A percentile compares a stretch with the other conserved stretches of the same genome.
phyloP scores from a whole-genome alignment of 139 green algal species.

The Chlorella vulgaris region DNA sequence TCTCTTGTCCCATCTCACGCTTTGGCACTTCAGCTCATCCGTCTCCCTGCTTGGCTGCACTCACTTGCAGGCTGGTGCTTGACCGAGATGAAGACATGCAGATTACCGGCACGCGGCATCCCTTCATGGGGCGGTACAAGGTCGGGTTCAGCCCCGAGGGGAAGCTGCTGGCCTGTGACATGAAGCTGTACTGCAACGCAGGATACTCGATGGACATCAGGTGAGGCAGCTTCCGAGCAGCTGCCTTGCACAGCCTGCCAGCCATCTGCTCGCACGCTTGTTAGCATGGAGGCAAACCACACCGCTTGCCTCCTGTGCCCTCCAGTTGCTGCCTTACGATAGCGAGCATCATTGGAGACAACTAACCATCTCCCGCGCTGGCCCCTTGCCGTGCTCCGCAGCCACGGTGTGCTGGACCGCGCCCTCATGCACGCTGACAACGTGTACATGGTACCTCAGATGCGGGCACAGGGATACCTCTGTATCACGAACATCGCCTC shows the following conservation, averaged over 20 bases:
- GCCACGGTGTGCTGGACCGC: slow-evolving; percentile 84
- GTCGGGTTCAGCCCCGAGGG: slow-evolving; percentile 76
- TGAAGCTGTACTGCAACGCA: slow-evolving; percentile 91
- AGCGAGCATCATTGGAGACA: no score
- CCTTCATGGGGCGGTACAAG: slow-evolving; percentile 87
- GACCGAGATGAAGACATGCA: slow-evolving; percentile 96
- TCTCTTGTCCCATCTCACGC: no score
- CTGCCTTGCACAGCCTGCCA: background rate
- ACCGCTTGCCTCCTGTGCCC: no score
- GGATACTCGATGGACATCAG: slow-evolving; percentile 87
- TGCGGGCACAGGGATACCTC: slow-evolving; percentile 73
- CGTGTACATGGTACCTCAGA: slow-evolving; percentile 72
- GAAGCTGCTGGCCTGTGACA: slow-evolving; percentile 76
- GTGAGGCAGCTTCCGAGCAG: background rate
- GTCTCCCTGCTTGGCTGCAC: background rate
- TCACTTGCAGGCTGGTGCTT: slow-evolving; percentile 66
- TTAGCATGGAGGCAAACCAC: no score
- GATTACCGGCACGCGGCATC: slow-evolving; percentile 87
- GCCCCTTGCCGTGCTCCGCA: background rate
- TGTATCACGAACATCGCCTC: slow-evolving; percentile 88
- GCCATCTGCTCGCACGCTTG: background rate
- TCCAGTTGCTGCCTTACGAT: no score
- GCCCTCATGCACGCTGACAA: slow-evolving; percentile 81
- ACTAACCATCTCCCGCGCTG: no score
- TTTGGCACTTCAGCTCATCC: background rate